These are phyloP conservation scores for Neurospora sp. DNA, from an alignment of 495 filamentous ascomycete genomes.

Conservation along the genomic window DNA sequence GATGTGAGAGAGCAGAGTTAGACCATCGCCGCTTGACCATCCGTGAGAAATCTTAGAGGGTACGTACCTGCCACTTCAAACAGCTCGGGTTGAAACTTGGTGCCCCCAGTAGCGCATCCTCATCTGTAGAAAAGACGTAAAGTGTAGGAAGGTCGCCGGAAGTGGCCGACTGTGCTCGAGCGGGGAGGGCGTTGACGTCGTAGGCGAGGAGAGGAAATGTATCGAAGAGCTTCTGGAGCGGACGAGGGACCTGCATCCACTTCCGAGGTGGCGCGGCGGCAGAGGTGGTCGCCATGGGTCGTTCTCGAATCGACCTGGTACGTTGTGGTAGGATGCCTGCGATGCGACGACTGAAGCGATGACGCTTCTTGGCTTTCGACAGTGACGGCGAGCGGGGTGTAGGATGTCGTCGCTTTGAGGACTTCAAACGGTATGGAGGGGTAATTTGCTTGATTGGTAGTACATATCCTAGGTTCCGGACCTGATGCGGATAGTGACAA, in stretches of 20 bases:
- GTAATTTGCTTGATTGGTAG: not conserved
- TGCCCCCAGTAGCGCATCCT: slow-evolving; percentile 48
- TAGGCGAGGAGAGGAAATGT: slow-evolving; percentile 69
- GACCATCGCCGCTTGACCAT: not conserved
- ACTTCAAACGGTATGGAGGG: not conserved
- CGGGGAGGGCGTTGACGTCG: slow-evolving; percentile 66
- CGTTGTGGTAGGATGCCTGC: not conserved
- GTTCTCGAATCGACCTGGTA: not conserved
- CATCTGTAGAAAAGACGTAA: slow-evolving; percentile 65
- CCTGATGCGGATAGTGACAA: not conserved
- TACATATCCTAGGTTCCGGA: not conserved
- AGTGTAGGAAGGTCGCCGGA: slow-evolving; percentile 49
- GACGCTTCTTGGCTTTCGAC: not conserved
- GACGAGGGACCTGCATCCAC: slow-evolving; percentile 50
- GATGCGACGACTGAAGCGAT: not conserved
- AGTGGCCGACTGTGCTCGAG: slow-evolving; percentile 40
- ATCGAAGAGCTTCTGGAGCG: slow-evolving; percentile 75
- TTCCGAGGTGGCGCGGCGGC: not conserved
- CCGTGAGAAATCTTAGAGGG: not conserved
- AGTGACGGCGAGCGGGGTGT: not conserved
- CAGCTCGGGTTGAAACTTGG: slow-evolving; percentile 90
- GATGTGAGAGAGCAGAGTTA: not conserved
- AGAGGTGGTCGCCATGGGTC: slow-evolving; percentile 1
- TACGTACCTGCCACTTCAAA: slow-evolving; percentile 88
- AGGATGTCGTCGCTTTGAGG: not conserved